These are phyloP conservation scores for Beauveria scarabaeidicola DNA, from an alignment of 2,329 filamentous ascomycete species.

Conservation along the genomic window DNA sequence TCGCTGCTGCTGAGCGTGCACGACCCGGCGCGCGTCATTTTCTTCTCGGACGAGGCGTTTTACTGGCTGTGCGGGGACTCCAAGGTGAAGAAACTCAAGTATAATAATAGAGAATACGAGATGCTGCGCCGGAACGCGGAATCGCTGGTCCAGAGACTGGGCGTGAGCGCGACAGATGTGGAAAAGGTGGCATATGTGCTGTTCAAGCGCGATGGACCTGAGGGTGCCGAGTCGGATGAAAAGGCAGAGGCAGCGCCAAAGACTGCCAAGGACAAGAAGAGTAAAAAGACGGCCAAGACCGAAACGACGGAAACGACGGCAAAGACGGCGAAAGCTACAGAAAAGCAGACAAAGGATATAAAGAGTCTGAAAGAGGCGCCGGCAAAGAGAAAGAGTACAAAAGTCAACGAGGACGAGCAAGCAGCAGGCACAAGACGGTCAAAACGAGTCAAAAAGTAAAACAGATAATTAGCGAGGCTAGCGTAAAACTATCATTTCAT, in stretches of 20 bases:
- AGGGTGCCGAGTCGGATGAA: background rate
- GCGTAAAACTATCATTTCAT: constrained; percentile 1
- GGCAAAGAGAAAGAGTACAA: background rate
- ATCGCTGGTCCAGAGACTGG: constrained; percentile 38
- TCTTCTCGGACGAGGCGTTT: constrained; percentile 76
- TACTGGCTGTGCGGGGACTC: constrained; percentile 58
- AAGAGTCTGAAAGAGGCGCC: background rate
- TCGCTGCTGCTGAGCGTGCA: constrained; percentile 63
- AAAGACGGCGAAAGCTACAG: background rate
- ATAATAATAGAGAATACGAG: constrained; percentile 60
- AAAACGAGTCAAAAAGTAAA: constrained; percentile 10
- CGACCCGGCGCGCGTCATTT: constrained; percentile 51
- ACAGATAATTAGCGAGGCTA: background rate
- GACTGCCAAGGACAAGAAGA: background rate
- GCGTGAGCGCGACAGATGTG: constrained; percentile 50
- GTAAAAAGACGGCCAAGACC: constrained; percentile 4
- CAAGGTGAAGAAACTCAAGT: constrained; percentile 41
- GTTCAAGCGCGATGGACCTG: constrained; percentile 33
- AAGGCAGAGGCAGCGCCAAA: background rate
- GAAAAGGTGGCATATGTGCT: constrained; percentile 66
- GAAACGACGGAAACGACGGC: background rate
- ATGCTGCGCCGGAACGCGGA: constrained; percentile 37
- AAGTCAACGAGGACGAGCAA: background rate
- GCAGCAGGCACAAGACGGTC: background rate
- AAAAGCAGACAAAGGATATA: background rate